phyloP scores from a whole-genome alignment of 176 grass and related monocot genomes.

The Cenchrus americanus region DNA sequence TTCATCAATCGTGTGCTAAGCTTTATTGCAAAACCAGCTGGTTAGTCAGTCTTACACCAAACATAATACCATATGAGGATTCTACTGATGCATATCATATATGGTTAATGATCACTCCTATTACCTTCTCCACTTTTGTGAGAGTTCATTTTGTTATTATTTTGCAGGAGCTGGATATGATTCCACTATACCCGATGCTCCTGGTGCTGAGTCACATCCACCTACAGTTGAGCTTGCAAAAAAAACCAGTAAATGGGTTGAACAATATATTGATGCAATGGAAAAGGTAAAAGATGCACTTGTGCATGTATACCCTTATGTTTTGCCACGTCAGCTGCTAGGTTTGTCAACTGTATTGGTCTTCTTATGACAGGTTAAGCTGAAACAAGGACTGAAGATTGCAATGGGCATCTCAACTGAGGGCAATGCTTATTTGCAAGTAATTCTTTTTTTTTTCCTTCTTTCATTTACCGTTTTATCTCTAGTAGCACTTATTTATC shows the following conservation, averaged over 20 bases:
- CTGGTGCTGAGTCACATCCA: slow-evolving; percentile 67
- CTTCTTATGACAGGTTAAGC: slow-evolving; percentile 68
- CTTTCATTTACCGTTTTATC: background rate
- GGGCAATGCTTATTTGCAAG: slow-evolving; percentile 94
- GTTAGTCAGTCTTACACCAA: slow-evolving; percentile 48
- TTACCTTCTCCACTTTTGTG: background rate
- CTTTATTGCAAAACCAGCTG: slow-evolving; percentile 91
- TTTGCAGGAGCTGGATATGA: slow-evolving; percentile 77
- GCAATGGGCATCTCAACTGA: slow-evolving; percentile 88
- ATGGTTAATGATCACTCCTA: background rate
- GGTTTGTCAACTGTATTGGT: background rate
- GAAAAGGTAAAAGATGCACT: slow-evolving; percentile 64
- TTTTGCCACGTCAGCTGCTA: background rate
- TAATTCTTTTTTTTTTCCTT: slow-evolving; percentile 39
- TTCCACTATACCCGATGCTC: slow-evolving; percentile 76
- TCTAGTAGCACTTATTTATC: background rate
- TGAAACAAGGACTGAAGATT: slow-evolving; percentile 92
- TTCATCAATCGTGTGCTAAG: slow-evolving; percentile 95
- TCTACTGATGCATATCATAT: slow-evolving; percentile 14
- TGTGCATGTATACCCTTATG: background rate
- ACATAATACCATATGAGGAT: background rate
- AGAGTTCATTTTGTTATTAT: slow-evolving; percentile 35
- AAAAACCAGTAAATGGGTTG: slow-evolving; percentile 72
- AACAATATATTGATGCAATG: slow-evolving; percentile 95
- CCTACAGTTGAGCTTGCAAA: slow-evolving; percentile 56